phyloP scores from a whole-genome alignment of 1,139 yeast species.

The Komagataea norvegica region DNA sequence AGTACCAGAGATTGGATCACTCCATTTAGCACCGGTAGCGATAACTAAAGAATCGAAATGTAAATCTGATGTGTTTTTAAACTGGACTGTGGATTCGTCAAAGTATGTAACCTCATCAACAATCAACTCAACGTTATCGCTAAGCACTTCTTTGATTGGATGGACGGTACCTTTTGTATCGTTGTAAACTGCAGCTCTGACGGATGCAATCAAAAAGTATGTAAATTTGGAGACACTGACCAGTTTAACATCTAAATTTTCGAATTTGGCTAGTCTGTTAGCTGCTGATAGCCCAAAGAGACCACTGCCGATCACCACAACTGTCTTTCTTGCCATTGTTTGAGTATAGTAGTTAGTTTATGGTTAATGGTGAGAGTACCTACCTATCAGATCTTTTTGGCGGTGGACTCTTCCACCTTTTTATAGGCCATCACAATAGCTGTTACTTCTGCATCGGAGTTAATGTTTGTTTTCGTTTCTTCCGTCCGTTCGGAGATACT shows the following conservation, averaged over 20 bases:
- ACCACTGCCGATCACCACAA: constrained; percentile 20
- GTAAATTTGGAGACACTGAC: constrained; percentile 13
- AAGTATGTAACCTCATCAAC: constrained; percentile 18
- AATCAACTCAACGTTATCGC: constrained; percentile 13
- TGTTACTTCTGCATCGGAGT: too few species aligned
- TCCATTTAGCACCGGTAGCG: constrained; percentile 27
- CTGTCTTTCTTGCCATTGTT: constrained; percentile 6
- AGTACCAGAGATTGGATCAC: constrained; percentile 22
- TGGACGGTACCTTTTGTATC: constrained; percentile 13
- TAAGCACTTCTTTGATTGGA: constrained; percentile 16
- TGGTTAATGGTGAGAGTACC: neutral
- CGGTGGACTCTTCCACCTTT: too few species aligned
- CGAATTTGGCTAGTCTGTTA: constrained; percentile 11
- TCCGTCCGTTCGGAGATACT: too few species aligned
- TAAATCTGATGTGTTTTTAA: constrained; percentile 8
- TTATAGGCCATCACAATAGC: too few species aligned
- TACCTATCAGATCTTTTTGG: neutral
- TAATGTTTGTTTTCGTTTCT: too few species aligned
- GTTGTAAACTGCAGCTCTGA: constrained; percentile 17
- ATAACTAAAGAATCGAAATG: constrained; percentile 21
- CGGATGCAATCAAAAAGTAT: constrained; percentile 9
- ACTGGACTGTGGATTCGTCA: constrained; percentile 13
- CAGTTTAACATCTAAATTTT: constrained; percentile 10
- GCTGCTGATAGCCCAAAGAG: constrained; percentile 16
- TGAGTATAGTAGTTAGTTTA: neutral